Evolutionary conservation across 441 rosid genomes (phyloP), one percentile per base, ranked within the genome.

Genomic region (Breynia disticha): DNA sequence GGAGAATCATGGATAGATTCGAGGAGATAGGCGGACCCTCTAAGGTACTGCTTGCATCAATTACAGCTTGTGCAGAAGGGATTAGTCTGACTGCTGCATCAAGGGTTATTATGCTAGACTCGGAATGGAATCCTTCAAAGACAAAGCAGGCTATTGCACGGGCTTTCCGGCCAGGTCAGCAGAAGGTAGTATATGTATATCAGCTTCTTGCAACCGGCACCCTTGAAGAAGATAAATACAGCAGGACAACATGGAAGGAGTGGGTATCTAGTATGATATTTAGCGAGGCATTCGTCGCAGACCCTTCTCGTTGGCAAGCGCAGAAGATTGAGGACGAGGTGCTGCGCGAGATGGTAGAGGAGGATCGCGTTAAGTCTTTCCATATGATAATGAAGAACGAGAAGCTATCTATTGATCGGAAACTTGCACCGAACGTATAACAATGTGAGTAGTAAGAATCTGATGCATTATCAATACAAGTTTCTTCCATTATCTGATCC

Each of bases 261-360:
- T 93, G 99, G 99, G 89, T 93, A 7, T 89, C 99, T 0, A 76
- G 87, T 57, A 89, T 93, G 99, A 93, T 93, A 42, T 93, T 93
- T 22, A 93, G 97, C 3, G 99, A 93, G 66, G 97, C 79, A 4
- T 82, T 86, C 35, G 96, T 84, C 45, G 96, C 84, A 65, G 97
- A 89, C 47, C 97, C 97, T 0, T 76, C 95, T 57, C 74, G 63
- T 0, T 89, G 97, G 90, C 96, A 86, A 65, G 88, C 90, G 3
- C 85, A 84, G 62, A 89, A 93, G 79, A 83, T 89, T 7, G 99
- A 84, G 68, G 97, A 93, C 3, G 90, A 81, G 63, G 78, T 87
- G 38, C 62, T 89, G 43, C 75, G 97, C 54, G 96, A 89, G 67
- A 81, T 93, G 52, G 94, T 93, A 5, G 96, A 67, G 48, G 97